Conservation (phyloP, 192 early-diverging fungal species). For the Glomus cerebriforme region DNA sequence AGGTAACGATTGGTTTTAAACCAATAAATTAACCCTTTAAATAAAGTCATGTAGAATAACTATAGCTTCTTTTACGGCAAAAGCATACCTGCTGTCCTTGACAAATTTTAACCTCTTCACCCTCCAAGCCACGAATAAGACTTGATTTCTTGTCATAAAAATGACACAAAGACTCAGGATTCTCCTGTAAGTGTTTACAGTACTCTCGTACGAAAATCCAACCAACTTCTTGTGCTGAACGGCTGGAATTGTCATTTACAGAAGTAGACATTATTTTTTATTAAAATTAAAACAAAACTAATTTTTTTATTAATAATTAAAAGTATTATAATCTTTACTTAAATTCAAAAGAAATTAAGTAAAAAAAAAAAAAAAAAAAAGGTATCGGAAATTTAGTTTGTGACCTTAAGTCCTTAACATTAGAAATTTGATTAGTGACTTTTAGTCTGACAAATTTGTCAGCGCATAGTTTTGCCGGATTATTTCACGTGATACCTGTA, state of each 20-base stretch:
- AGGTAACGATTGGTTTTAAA: neutral
- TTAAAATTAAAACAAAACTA: neutral
- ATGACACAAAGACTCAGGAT: conserved; percentile 69
- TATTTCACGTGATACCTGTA: too few species aligned
- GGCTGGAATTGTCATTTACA: neutral
- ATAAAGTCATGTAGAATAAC: too few species aligned
- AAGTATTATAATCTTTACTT: too few species aligned
- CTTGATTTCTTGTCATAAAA: conserved; percentile 87
- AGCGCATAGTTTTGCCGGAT: too few species aligned
- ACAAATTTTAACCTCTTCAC: conserved; percentile 60
- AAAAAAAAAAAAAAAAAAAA: too few species aligned
- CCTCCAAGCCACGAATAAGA: conserved; percentile 81
- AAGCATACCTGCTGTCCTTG: conserved; percentile 67
- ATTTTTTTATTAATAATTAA: neutral
- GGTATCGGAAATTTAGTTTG: too few species aligned
- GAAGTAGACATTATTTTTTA: conserved; percentile 1
- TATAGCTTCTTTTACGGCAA: neutral
- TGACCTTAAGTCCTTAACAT: too few species aligned
- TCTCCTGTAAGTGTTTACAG: conserved; percentile 85
- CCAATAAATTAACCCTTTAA: neutral
- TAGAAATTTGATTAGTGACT: too few species aligned
- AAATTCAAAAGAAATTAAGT: too few species aligned
- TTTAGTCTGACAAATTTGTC: too few species aligned
- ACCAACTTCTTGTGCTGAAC: conserved; percentile 66
- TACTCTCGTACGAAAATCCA: conserved; percentile 92